Base-by-base conservation (phyloP, 495 filamentous ascomycete species). In the Delitschia confertaspora region DNA sequence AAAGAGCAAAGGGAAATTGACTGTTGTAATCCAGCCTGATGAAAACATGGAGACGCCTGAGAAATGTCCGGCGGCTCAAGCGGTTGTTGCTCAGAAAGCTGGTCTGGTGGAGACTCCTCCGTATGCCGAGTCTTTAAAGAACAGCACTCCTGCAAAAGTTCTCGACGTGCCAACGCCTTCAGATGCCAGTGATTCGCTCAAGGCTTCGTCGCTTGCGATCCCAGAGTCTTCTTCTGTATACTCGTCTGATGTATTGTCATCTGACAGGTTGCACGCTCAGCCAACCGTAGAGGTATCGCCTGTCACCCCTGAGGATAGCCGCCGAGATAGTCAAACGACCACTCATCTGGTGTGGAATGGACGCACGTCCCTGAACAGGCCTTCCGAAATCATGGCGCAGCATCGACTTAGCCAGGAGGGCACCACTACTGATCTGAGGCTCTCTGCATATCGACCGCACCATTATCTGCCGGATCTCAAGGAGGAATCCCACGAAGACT, bases 401-500 rank as follows among this genome's bases (percentile, higher is more conserved):
- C 13, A n/a, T 11, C 32, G 33, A 4, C 3, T 30, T 4, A 32
- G 20, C n/a, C 14, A 20, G 10, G 51, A 55, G 13, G 32, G 34
- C 2, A 55, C 51, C 4, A 38, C 35, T 3, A 55, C 51, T 9
- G 51, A 49, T 18, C 30, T 55, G 17, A 45, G 51, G 40, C 31
- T 49, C 10, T 45, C 51, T 16, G 27, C 33, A 2, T 53, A 54
- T 16, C 31, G 45, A 24, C 44, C 44, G 2, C 4, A 33, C n/a
- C 14, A 43, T 11, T 56, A 63, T 50, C 49, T 65, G 13, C 53
- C 62, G 16, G 58, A 57, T 23, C 49, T 65, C 35, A 65, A 63
- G 30, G 62, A 65, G 34, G 62, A 65, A 45, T 59, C 60, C 6
- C 51, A 61, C 21, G 62, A 65, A 25, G 60, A 63, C 34, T 55